These are phyloP conservation scores for Vitellaria paradoxa DNA, from an alignment of 179 eudicot species.

Conservation along the genomic window DNA sequence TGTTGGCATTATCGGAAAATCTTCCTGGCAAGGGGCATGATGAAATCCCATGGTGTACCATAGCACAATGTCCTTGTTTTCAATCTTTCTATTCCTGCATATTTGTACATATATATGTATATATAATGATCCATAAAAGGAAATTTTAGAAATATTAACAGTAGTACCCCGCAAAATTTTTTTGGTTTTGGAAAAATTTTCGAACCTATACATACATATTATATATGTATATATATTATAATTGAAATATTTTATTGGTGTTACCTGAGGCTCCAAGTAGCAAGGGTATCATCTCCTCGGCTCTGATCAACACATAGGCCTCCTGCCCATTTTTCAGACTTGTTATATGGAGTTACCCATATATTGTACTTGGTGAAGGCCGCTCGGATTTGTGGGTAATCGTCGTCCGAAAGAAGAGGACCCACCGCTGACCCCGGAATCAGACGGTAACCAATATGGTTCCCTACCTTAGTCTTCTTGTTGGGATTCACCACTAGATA, in stretches of 20 bases:
- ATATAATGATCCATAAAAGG: too few species aligned
- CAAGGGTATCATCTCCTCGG: slow-evolving; percentile 35
- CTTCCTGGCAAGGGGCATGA: slow-evolving; percentile 19
- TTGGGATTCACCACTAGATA: slow-evolving; percentile 34
- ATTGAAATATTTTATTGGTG: too few species aligned
- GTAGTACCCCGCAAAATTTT: too few species aligned
- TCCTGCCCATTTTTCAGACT: slow-evolving; percentile 51
- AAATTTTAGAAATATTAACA: too few species aligned
- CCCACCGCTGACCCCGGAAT: slow-evolving; percentile 20
- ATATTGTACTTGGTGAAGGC: slow-evolving; percentile 32
- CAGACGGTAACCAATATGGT: slow-evolving; percentile 31
- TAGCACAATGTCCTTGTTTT: slow-evolving; percentile 20
- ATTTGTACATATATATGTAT: too few species aligned
- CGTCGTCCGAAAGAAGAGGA: slow-evolving; percentile 26
- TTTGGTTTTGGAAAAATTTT: too few species aligned
- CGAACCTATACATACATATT: too few species aligned
- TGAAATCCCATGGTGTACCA: slow-evolving; percentile 30
- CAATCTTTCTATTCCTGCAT: not conserved
- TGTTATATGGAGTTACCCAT: slow-evolving; percentile 44
- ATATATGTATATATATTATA: too few species aligned
- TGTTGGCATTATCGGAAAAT: slow-evolving; percentile 24
- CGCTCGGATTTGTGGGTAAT: slow-evolving; percentile 36
- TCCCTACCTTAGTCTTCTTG: slow-evolving; percentile 37
- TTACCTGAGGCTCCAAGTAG: slow-evolving; percentile 24
- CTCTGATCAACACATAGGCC: slow-evolving; percentile 35